Conservation (phyloP, 345 rosid species). For the Anastatica hierochuntica region DNA sequence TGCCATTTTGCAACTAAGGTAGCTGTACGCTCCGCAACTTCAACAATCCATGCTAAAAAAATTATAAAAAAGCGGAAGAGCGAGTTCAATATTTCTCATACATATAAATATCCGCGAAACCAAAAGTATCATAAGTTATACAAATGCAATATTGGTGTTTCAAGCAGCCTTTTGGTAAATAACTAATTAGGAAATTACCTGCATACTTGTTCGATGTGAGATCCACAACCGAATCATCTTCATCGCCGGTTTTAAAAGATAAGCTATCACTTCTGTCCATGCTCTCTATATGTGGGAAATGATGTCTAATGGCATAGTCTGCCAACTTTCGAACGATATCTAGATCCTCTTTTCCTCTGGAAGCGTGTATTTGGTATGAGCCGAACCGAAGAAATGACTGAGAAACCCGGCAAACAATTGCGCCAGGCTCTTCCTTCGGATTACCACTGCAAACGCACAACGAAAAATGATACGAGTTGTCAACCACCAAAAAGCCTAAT, state of each 20-base stretch:
- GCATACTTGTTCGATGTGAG: conserved; percentile 95
- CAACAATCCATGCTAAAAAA: conserved; percentile 86
- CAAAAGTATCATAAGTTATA: not conserved
- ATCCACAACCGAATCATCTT: conserved; percentile 75
- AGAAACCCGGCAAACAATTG: conserved; percentile 88
- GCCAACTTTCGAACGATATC: conserved; percentile 66
- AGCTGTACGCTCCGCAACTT: conserved; percentile 86
- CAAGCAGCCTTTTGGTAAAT: not conserved
- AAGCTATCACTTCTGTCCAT: conserved; percentile 71
- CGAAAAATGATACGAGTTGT: not conserved
- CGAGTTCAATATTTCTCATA: conserved; percentile 7
- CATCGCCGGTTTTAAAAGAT: conserved; percentile 75
- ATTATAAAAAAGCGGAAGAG: conserved; percentile 1
- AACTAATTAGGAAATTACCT: conserved; percentile 37
- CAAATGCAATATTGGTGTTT: not conserved
- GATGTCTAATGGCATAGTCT: conserved; percentile 84
- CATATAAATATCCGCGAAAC: not conserved
- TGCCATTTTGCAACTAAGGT: conserved; percentile 85
- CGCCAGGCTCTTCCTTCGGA: conserved; percentile 94
- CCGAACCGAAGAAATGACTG: conserved; percentile 87
- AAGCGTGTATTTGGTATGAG: conserved; percentile 84
- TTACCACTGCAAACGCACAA: conserved; percentile 59
- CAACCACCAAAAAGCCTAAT: too few species aligned
- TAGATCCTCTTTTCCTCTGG: conserved; percentile 86
- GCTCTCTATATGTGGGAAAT: conserved; percentile 80